These are phyloP conservation scores for Cyclotella sp. DNA, from an alignment of 108 stramenopile species.

Conservation along the genomic window DNA sequence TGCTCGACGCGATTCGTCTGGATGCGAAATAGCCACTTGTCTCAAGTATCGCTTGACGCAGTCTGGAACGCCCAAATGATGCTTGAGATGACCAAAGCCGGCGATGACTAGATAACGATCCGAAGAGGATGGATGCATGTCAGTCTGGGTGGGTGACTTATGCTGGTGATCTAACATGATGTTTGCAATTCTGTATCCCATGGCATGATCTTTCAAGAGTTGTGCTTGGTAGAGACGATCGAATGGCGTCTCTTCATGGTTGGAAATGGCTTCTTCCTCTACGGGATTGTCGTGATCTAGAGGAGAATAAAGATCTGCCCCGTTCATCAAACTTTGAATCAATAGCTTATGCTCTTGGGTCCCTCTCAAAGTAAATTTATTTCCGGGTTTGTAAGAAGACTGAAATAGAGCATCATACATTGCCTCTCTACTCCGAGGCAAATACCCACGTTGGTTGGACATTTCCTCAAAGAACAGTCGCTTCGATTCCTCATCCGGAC, in stretches of 20 bases:
- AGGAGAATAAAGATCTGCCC: constrained; percentile 39
- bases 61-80: constrained; percentile 41
- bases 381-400: background rate
- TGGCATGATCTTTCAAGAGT: constrained; percentile 75
- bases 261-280: constrained; percentile 5
- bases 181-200: constrained; percentile 61
- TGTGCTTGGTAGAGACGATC: constrained; percentile 60
- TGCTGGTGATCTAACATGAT: constrained; percentile 42
- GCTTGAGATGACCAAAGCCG: constrained; percentile 44
- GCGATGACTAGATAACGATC: constrained; percentile 45
- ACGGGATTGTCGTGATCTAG: background rate
- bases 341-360: constrained; percentile 33
- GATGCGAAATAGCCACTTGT: constrained; percentile 12
- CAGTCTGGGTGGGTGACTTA: background rate
- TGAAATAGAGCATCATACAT: constrained; percentile 42
- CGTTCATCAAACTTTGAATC: constrained; percentile 45
- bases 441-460: constrained; percentile 32
- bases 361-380: constrained; percentile 22
- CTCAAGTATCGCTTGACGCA: constrained; percentile 34
- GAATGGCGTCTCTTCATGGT: constrained; percentile 19
- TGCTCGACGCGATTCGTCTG: constrained; percentile 1
- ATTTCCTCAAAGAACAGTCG: constrained; percentile 39
- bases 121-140: background rate
- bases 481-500: constrained; percentile 16
- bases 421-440: constrained; percentile 29